phyloP scores from a whole-genome alignment of 2,329 filamentous ascomycete genomes.

The Fusarium stilboides region DNA sequence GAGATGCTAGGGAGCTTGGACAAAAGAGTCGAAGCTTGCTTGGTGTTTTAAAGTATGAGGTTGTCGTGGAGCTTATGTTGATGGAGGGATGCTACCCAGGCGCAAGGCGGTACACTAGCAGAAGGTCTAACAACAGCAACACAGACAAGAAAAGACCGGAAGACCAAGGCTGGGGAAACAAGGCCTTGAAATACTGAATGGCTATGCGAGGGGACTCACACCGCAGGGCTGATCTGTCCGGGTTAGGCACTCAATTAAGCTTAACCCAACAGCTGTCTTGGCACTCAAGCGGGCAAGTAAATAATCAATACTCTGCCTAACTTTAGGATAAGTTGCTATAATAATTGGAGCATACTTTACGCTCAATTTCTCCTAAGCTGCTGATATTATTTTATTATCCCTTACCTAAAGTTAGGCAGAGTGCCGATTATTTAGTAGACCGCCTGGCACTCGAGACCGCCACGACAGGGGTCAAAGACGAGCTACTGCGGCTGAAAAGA shows the following conservation, averaged over 20 bases:
- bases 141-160: not conserved
- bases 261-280: slow-evolving; percentile 13
- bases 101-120: no score
- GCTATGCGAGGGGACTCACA: slow-evolving; percentile 11
- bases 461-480: slow-evolving; percentile 17
- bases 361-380: no score
- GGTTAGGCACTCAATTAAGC: slow-evolving; percentile 27
- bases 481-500: slow-evolving; percentile 16
- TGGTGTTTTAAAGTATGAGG: not conserved
- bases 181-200: slow-evolving; percentile 29
- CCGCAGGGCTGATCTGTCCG: slow-evolving; percentile 16
- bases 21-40: not conserved
- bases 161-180: slow-evolving; percentile 2
- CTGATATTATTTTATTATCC: no score
- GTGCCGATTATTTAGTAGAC: no score
- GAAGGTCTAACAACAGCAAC: not conserved
- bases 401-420: no score
- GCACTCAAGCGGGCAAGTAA: not conserved
- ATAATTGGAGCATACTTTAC: no score
- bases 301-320: no score
- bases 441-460: slow-evolving; percentile 18
- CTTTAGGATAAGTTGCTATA: no score
- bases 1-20: no score
- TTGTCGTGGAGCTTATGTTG: not conserved
- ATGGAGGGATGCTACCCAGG: no score